These are phyloP conservation scores for Elsinoe arachidis DNA, from an alignment of 2,329 filamentous ascomycete genomes.

Conservation along the genomic window DNA sequence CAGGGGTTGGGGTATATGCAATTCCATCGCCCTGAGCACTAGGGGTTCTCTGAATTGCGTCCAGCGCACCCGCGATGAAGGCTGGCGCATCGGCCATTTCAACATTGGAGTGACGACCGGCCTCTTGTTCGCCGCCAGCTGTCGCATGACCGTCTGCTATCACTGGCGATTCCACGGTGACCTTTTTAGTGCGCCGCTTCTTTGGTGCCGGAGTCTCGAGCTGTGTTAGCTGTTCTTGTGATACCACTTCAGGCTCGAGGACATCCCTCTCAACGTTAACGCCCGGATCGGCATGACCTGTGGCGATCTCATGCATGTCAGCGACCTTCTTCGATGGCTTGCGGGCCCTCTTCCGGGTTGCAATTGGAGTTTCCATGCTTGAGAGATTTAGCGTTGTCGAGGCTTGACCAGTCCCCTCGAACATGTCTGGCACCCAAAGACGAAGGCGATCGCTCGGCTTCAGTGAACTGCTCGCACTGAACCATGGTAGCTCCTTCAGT, in stretches of 20 bases:
- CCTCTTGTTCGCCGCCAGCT: no score
- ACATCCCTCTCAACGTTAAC: neutral
- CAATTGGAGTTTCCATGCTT: neutral
- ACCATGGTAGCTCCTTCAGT: slow-evolving; percentile 32
- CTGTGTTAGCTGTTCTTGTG: neutral
- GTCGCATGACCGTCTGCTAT: neutral
- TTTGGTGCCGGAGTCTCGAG: neutral
- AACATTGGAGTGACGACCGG: neutral
- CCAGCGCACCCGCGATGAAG: neutral
- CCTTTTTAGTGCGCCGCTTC: neutral
- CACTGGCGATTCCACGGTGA: no score
- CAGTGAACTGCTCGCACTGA: slow-evolving; percentile 13
- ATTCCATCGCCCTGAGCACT: no score
- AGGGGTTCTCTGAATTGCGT: neutral
- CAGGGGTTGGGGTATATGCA: no score
- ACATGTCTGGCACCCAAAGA: neutral
- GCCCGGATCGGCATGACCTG: neutral
- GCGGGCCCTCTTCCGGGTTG: neutral
- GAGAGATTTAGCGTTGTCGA: neutral
- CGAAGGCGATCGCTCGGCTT: neutral
- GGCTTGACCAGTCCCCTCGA: neutral
- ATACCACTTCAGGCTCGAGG: neutral
- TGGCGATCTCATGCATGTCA: neutral
- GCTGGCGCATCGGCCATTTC: neutral
- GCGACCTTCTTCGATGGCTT: neutral